These are phyloP conservation scores for Myxozyma sirexii DNA, from an alignment of 805 yeast genomes.

Conservation along the genomic window DNA sequence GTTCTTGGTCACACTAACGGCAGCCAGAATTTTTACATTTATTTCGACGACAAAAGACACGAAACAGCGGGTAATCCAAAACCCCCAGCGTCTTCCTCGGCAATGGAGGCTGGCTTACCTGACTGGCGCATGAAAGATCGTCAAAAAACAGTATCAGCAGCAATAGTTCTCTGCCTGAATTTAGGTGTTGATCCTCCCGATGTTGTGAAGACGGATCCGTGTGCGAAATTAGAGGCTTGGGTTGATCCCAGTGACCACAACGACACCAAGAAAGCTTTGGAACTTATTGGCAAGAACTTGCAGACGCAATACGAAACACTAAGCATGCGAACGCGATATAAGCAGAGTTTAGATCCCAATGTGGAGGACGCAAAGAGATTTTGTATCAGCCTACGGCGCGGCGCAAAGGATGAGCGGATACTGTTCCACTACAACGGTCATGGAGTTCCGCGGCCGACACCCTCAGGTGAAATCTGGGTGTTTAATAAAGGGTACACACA, in stretches of 20 bases:
- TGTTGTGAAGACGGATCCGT: constrained; percentile 86
- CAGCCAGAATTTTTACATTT: constrained; percentile 67
- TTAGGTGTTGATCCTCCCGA: constrained; percentile 98
- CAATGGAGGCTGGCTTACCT: constrained; percentile 57
- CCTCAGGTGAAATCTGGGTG: constrained; percentile 97
- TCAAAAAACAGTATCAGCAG: constrained; percentile 91
- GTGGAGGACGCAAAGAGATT: constrained; percentile 93
- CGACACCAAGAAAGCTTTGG: constrained; percentile 89
- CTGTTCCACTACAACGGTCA: constrained; percentile 96
- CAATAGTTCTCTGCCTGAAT: constrained; percentile 84
- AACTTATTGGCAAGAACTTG: constrained; percentile 82
- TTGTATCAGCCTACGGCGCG: constrained; percentile 83
- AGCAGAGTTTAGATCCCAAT: constrained; percentile 89
- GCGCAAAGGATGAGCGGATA: constrained; percentile 91
- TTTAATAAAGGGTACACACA: constrained; percentile 96
- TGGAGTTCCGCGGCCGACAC: constrained; percentile 97
- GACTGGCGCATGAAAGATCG: constrained; percentile 96
- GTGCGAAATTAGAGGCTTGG: constrained; percentile 92
- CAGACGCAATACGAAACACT: constrained; percentile 89
- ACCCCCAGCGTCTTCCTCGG: constrained; percentile 31
- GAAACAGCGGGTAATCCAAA: constrained; percentile 83
- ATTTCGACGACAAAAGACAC: constrained; percentile 90
- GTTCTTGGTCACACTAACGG: neutral
- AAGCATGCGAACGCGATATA: constrained; percentile 83
- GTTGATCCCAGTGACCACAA: constrained; percentile 76